Conservation (phyloP, 2,329 filamentous ascomycete genomes). For the Penicillium hordei region DNA sequence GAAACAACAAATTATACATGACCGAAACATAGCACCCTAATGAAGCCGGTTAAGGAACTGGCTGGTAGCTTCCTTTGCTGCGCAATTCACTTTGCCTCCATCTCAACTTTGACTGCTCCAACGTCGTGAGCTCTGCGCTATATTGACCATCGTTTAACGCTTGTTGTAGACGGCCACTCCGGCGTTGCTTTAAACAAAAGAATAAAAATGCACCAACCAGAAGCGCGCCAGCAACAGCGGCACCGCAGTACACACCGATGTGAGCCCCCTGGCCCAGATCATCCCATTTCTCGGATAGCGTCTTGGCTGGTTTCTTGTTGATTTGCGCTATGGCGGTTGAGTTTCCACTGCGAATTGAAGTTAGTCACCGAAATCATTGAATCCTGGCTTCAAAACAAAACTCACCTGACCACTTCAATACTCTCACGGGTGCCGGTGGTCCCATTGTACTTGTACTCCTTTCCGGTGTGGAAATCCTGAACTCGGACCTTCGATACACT, state of each 20-base stretch:
- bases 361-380: background rate
- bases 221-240: constrained; percentile 5
- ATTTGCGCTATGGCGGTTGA: constrained; percentile 14
- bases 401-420: constrained; percentile 56
- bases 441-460: constrained; percentile 67
- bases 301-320: constrained; percentile 11
- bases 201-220: constrained; percentile 6
- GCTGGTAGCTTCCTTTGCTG: constrained; percentile 12
- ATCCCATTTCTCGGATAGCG: constrained; percentile 15
- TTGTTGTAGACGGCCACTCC: constrained; percentile 14
- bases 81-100: constrained; percentile 18
- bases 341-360: constrained; percentile 10
- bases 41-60: background rate
- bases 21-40: background rate
- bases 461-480: constrained; percentile 58
- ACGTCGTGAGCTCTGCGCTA: constrained; percentile 8
- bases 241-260: constrained; percentile 15
- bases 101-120: constrained; percentile 10
- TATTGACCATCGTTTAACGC: constrained; percentile 11
- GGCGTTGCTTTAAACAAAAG: constrained; percentile 16
- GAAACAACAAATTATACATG: background rate
- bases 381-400: background rate
- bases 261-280: constrained; percentile 12
- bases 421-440: constrained; percentile 62
- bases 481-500: constrained; percentile 62